These are phyloP conservation scores for Microascus cirrosus DNA, from an alignment of 2,329 filamentous ascomycete genomes.

Conservation along the genomic window DNA sequence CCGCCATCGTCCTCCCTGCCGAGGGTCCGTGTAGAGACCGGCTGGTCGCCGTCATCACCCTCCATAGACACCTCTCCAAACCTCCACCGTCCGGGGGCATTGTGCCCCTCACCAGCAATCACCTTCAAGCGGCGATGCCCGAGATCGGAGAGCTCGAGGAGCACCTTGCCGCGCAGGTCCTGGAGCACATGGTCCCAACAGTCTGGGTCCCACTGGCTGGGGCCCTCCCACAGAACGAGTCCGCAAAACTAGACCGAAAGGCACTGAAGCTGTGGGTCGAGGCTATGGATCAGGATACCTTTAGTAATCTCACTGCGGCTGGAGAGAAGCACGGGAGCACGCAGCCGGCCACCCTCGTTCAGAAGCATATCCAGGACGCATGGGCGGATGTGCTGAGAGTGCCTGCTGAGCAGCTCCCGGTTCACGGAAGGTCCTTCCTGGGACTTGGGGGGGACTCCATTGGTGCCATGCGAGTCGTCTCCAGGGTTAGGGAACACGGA, in stretches of 20 bases:
- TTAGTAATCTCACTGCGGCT: neutral
- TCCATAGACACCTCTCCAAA: conserved; percentile 10
- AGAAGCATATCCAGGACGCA: conserved; percentile 17
- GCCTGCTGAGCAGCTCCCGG: conserved; percentile 5
- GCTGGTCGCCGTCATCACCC: neutral
- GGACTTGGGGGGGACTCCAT: conserved; percentile 32
- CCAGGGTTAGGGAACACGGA: conserved; percentile 20
- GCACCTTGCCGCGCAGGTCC: neutral
- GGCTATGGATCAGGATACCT: neutral
- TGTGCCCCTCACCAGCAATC: conserved; percentile 11
- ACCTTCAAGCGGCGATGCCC: conserved; percentile 8
- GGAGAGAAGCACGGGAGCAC: conserved; percentile 9
- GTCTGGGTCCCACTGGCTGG: conserved; percentile 15
- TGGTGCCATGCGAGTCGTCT: conserved; percentile 27
- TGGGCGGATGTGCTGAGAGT: conserved; percentile 7
- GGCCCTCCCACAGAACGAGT: conserved; percentile 12
- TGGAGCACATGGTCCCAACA: neutral
- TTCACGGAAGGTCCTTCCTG: conserved; percentile 21
- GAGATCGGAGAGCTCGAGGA: neutral
- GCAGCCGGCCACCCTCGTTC: conserved; percentile 29
- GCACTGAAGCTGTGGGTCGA: conserved; percentile 7
- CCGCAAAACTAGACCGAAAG: neutral
- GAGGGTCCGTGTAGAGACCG: conserved; percentile 11
- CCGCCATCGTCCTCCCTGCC: conserved; percentile 22
- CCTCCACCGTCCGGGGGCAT: conserved; percentile 1